Percentiles rank a stretch among this genome's conserved stretches.
Evolutionary conservation across 148 eudicot genomes (phyloP).

Genomic region (Vaccinium corymbosum): DNA sequence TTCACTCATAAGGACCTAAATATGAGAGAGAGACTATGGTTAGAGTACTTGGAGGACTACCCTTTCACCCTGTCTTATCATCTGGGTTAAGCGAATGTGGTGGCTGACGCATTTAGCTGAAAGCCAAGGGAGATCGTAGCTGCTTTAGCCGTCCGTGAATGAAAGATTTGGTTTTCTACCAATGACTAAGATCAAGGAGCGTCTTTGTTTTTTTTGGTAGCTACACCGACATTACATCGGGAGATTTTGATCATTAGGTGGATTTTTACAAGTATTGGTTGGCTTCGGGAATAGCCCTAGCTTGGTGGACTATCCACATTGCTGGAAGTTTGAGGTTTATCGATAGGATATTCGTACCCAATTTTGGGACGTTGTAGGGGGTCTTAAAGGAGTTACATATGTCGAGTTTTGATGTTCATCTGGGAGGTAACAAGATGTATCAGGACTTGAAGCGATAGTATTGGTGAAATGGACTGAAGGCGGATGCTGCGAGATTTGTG

Average conservation of each 20-base stretch:
- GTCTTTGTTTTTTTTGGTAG: too few species aligned
- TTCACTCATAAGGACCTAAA: background rate
- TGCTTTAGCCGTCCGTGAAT: background rate
- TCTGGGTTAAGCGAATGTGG: background rate
- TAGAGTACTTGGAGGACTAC: background rate
- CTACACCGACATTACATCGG: too few species aligned
- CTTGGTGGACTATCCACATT: background rate
- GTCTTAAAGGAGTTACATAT: background rate
- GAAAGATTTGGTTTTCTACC: too few species aligned
- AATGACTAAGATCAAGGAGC: too few species aligned
- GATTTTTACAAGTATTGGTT: too few species aligned
- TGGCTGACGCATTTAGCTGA: background rate
- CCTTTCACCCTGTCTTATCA: background rate
- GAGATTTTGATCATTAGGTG: too few species aligned
- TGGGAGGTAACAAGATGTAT: background rate
- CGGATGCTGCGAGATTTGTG: too few species aligned
- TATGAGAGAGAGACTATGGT: background rate
- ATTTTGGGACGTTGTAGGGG: too few species aligned
- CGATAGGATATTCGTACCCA: background rate
- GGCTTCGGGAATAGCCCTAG: too few species aligned
- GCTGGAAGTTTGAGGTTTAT: background rate
- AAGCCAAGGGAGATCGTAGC: background rate
- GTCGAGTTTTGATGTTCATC: background rate
- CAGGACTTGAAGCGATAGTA: background rate
- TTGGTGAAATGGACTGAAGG: background rate